Conservation (phyloP, 371 early-diverging fungal species). For the Phascolomyces articulosus region DNA sequence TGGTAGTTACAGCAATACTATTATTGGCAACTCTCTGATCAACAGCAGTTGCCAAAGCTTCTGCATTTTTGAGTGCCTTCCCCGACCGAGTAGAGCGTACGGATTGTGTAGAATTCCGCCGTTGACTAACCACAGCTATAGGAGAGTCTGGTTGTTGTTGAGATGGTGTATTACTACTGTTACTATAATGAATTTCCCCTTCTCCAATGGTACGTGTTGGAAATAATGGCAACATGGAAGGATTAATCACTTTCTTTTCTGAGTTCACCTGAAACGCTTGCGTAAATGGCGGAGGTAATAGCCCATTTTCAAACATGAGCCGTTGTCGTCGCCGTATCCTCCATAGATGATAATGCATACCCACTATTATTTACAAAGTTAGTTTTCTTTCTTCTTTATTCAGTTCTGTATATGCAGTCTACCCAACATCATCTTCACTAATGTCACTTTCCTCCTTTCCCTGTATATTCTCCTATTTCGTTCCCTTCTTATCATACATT, state of each 20-base stretch:
- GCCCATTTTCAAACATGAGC: conserved; percentile 34
- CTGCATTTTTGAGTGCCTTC: conserved; percentile 39
- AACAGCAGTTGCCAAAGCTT: conserved; percentile 17
- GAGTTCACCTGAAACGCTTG: conserved; percentile 6
- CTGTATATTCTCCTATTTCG: not conserved
- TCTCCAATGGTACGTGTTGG: conserved; percentile 44
- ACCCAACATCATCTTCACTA: too few relatives aligned
- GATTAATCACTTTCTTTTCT: conserved; percentile 32
- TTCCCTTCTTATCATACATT: not conserved
- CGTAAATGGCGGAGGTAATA: conserved; percentile 14
- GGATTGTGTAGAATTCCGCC: conserved; percentile 11
- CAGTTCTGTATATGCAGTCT: too few relatives aligned
- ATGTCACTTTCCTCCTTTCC: too few relatives aligned
- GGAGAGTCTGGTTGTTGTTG: not conserved
- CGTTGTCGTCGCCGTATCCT: conserved; percentile 48
- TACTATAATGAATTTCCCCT: too few relatives aligned
- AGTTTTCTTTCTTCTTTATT: not conserved
- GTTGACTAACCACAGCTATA: not conserved
- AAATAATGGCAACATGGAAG: conserved; percentile 31
- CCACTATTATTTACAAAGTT: conserved; percentile 25
- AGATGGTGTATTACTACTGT: not conserved
- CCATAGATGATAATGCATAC: conserved; percentile 57
- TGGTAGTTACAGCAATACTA: not conserved
- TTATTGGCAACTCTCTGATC: not conserved
- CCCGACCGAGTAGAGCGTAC: conserved; percentile 24